phyloP scores from a whole-genome alignment of 2,329 filamentous ascomycete genomes.

The Fonsecaea erecta region DNA sequence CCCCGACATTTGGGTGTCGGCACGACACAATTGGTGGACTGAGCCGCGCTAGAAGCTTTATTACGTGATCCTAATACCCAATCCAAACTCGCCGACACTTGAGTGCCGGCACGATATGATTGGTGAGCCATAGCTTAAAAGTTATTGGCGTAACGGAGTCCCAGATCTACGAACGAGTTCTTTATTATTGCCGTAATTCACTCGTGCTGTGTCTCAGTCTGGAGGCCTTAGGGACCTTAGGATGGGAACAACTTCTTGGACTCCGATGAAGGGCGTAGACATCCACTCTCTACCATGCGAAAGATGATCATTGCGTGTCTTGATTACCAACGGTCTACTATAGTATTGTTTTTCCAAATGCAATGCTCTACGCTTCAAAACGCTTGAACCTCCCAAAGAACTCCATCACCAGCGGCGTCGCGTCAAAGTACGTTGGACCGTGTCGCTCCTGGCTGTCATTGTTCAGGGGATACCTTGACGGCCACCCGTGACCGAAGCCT shows the following conservation, averaged over 20 bases:
- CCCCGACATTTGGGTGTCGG: too few species aligned
- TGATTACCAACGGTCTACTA: background rate
- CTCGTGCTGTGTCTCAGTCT: too few species aligned
- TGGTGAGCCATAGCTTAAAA: too few species aligned
- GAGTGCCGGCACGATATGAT: too few species aligned
- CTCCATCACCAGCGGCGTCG: background rate
- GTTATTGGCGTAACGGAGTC: too few species aligned
- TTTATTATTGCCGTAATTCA: too few species aligned
- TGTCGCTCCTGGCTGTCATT: slow-evolving; percentile 5
- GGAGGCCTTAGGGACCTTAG: too few species aligned
- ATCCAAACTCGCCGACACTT: too few species aligned
- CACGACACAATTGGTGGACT: too few species aligned
- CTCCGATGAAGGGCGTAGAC: background rate
- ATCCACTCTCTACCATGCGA: background rate
- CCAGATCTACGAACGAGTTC: too few species aligned
- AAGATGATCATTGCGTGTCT: background rate
- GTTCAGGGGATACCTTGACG: background rate
- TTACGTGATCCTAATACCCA: too few species aligned
- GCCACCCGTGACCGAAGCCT: background rate
- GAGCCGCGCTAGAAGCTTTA: too few species aligned
- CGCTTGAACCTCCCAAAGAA: background rate
- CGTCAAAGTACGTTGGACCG: slow-evolving; percentile 8
- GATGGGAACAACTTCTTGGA: background rate
- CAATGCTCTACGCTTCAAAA: background rate
- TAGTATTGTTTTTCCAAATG: background rate